A percentile compares a stretch with the other conserved stretches of the same genome.
Evolutionary conservation across 768 basidiomycete genomes (phyloP).

Genomic region (Kwoniella europaea): DNA sequence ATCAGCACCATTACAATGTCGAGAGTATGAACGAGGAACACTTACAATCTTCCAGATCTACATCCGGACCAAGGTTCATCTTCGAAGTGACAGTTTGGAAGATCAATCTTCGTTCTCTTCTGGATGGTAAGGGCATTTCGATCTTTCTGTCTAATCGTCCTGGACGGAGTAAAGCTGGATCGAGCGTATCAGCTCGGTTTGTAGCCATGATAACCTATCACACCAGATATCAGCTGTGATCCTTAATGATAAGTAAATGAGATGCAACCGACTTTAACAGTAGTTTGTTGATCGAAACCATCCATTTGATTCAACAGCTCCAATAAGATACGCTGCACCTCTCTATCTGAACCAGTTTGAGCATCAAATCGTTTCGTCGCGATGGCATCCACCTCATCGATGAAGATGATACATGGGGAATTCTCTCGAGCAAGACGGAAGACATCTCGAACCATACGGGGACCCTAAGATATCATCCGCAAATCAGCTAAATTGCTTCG

Average conservation of each 20-base stretch:
- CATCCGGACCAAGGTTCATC: slow-evolving; percentile 98
- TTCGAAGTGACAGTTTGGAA: slow-evolving; percentile 97
- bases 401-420: slow-evolving; percentile 97
- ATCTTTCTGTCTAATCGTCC: slow-evolving; percentile 98
- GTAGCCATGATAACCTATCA: slow-evolving; percentile 98
- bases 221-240: slow-evolving; percentile 11
- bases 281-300: slow-evolving; percentile 97
- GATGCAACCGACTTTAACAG: slow-evolving; percentile 77
- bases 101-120: slow-evolving; percentile 92
- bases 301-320: slow-evolving; percentile 99
- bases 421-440: slow-evolving; percentile 98
- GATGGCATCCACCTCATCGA: slow-evolving; percentile 92
- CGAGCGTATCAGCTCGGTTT: slow-evolving; percentile 95
- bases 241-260: neutral
- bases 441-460: slow-evolving; percentile 99
- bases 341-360: slow-evolving; percentile 97
- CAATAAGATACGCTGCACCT: slow-evolving; percentile 96
- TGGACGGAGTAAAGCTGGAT: slow-evolving; percentile 94
- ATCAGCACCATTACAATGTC: neutral
- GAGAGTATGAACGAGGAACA: slow-evolving; percentile 23
- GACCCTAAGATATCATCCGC: slow-evolving; percentile 64
- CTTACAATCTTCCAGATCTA: slow-evolving; percentile 97
- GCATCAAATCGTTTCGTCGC: slow-evolving; percentile 99
- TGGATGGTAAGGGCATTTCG: slow-evolving; percentile 92
- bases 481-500: too few relatives aligned